phyloP scores from a whole-genome alignment of 1,284 basidiomycete species.

The Volvariella surrecta region DNA sequence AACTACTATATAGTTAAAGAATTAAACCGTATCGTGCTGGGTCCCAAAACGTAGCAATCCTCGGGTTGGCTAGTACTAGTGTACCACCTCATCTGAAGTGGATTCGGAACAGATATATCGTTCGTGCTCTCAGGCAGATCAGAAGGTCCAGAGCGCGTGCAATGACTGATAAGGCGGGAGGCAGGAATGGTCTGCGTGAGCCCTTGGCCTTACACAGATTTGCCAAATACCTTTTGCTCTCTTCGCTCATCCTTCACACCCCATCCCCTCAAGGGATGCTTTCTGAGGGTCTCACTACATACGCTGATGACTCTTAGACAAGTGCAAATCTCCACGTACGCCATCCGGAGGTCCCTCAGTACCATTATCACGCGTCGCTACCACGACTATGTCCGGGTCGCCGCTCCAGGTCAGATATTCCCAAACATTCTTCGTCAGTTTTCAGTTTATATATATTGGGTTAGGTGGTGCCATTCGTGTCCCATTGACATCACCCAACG shows the following conservation, averaged over 20 bases:
- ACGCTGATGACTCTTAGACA: slow-evolving; percentile 23
- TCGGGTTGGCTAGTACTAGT: no score
- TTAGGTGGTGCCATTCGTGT: slow-evolving; percentile 42
- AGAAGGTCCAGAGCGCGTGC: no score
- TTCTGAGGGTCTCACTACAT: slow-evolving; percentile 7
- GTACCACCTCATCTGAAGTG: no score
- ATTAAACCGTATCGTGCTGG: no score
- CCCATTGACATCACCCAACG: slow-evolving; percentile 41
- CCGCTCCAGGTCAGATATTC: slow-evolving; percentile 39
- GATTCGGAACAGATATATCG: no score
- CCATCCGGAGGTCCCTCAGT: not conserved
- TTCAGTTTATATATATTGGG: slow-evolving; percentile 5
- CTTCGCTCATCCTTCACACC: slow-evolving; percentile 1
- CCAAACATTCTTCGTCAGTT: not conserved
- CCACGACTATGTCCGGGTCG: slow-evolving; percentile 64
- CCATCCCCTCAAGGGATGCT: slow-evolving; percentile 16
- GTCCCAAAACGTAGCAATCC: no score
- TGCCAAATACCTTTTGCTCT: not conserved
- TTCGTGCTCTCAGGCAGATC: no score
- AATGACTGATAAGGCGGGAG: no score
- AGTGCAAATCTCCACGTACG: not conserved
- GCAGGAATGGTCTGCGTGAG: no score
- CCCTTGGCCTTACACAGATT: no score
- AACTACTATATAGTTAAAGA: no score
- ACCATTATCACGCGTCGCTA: slow-evolving; percentile 25